Evolutionary conservation across 192 early-diverging fungal genomes (phyloP), one percentile per base, ranked within the genome.

Genomic region (Coemansia interrupta): DNA sequence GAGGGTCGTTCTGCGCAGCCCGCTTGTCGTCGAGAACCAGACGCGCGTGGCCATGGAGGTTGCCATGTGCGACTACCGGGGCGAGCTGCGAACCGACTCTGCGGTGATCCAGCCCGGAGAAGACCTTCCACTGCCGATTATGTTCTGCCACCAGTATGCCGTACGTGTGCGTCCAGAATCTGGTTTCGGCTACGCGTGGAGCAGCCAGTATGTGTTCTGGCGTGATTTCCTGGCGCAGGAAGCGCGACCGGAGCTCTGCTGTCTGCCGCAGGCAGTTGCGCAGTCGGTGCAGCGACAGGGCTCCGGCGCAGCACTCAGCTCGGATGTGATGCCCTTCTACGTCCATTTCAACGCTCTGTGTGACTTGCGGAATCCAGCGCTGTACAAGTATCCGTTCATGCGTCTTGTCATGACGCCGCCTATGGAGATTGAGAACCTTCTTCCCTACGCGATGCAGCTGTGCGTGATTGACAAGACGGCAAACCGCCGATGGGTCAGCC

Each of bases 401-500:
- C 72, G 82, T 4, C 84, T 92, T 53, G 84, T 85, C 4, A 68
- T 92, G 61, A 86, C 83, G 41, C 85, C 89, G 24, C 90, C 90
- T 13, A 77, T 92, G 12, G 89, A 92, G 75, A 81, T 99, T 24
- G 97, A 99, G 80, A 99, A 99, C 60, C 73, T 97, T 19, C 74
- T 99, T 28, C 97, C 97, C 0, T 97, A 90, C 66, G 84, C 92
- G 53, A 78, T 94, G 62, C 81, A 83, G 17, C 91, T 92, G 50
- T 77, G 75, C n/a, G 82, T 99, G 12, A 71, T 85, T 47, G 94
- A 94, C 65, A 86, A 87, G 56, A 82, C 83, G 12, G 82, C 82
- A 2, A 64, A 75, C 17, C 87, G 93, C 66, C 82, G 92, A 49
- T 85, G 85, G 68, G 70, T 77, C 5, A 85, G 85, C 4, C 63